A percentile compares a stretch with the other conserved stretches of the same genome.
These are phyloP conservation scores for Casaregolazyma lundiana DNA, from an alignment of 1,139 yeast genomes.

Conservation along the genomic window DNA sequence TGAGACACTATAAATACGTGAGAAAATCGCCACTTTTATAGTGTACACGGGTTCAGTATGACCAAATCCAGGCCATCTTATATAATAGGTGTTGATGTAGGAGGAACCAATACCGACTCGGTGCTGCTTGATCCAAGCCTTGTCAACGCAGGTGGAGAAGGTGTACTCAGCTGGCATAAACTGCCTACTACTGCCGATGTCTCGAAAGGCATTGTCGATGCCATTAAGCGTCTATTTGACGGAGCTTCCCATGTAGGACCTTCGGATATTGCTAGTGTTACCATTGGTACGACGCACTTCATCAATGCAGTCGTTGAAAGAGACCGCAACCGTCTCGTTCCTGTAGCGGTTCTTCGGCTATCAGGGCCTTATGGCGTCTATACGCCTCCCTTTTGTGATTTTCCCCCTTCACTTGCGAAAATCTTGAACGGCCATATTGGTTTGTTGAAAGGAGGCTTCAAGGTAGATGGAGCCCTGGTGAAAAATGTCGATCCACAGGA, in stretches of 20 bases:
- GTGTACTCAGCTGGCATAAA: conserved; percentile 41
- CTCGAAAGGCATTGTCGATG: conserved; percentile 39
- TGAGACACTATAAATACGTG: neutral
- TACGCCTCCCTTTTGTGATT: conserved; percentile 40
- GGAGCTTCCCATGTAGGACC: conserved; percentile 22
- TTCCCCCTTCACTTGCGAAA: conserved; percentile 36
- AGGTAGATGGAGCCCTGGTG: conserved; percentile 40
- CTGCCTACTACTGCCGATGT: conserved; percentile 42
- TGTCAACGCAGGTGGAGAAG: conserved; percentile 24
- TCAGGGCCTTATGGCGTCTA: conserved; percentile 38
- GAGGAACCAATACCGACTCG: conserved; percentile 48
- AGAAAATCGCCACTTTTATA: neutral
- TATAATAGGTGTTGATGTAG: conserved; percentile 44
- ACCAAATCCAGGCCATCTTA: neutral
- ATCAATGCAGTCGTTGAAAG: conserved; percentile 44
- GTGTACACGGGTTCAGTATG: neutral
- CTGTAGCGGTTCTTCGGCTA: conserved; percentile 40
- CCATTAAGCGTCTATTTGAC: conserved; percentile 33
- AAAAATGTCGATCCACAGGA: conserved; percentile 33
- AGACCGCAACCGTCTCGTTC: conserved; percentile 37
- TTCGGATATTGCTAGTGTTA: conserved; percentile 35
- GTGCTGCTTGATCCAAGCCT: conserved; percentile 39
- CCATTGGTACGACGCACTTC: conserved; percentile 46
- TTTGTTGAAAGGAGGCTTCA: conserved; percentile 37
- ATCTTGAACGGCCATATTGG: conserved; percentile 35